Evolutionary conservation across 352 stramenopile genomes (phyloP).

Genomic region (Phytophthora citrophthora): DNA sequence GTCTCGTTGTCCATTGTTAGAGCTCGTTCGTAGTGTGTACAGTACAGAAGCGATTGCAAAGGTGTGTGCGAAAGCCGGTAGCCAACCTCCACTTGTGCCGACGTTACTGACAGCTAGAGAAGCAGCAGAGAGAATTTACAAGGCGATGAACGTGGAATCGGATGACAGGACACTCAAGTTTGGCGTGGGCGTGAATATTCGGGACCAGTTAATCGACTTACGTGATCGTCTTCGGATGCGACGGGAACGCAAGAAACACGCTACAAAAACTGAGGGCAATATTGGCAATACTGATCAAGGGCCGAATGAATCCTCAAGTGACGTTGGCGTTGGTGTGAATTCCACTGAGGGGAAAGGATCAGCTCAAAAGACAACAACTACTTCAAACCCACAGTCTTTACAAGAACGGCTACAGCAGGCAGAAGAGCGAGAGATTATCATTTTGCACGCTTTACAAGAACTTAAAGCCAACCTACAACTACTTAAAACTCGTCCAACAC

Average conservation of each 20-base stretch:
- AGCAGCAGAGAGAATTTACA: slow-evolving; percentile 35
- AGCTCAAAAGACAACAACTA: not conserved
- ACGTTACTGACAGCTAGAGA: slow-evolving; percentile 20
- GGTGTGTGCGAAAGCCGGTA: slow-evolving; percentile 19
- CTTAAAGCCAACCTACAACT: slow-evolving; percentile 23
- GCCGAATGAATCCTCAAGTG: no score
- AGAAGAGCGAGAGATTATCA: slow-evolving; percentile 29
- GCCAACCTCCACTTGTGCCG: not conserved
- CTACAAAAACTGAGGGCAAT: not conserved
- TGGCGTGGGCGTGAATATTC: slow-evolving; percentile 29
- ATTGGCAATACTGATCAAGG: no score
- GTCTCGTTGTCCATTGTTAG: slow-evolving; percentile 29
- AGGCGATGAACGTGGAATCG: slow-evolving; percentile 30
- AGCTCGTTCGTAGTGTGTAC: slow-evolving; percentile 34
- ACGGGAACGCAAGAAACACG: slow-evolving; percentile 9
- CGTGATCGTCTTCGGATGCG: slow-evolving; percentile 10
- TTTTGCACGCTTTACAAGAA: slow-evolving; percentile 25
- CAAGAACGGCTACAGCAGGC: slow-evolving; percentile 22
- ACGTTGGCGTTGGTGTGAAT: no score
- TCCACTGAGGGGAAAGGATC: not conserved
- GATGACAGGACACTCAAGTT: slow-evolving; percentile 36
- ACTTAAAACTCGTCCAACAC: slow-evolving; percentile 1
- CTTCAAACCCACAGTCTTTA: not conserved
- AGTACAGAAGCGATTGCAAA: slow-evolving; percentile 27
- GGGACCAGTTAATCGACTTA: slow-evolving; percentile 30